Evolutionary conservation across 768 basidiomycete genomes (phyloP).

Genomic region (Russula compacta): DNA sequence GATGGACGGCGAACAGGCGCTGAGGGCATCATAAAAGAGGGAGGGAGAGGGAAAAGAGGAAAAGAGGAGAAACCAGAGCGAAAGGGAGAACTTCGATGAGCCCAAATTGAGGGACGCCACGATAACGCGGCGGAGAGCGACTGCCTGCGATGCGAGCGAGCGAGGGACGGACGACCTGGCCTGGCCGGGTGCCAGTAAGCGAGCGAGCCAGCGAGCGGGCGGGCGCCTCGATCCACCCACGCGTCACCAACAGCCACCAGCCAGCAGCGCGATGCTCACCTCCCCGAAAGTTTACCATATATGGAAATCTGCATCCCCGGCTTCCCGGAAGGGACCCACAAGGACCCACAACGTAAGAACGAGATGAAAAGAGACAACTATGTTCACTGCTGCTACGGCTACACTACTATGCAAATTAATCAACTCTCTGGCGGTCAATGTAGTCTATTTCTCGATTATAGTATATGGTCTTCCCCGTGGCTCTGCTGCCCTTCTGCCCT

Average conservation of each 20-base stretch:
- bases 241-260: background rate
- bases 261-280: background rate
- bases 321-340: slow-evolving; percentile 23
- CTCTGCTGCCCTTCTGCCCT: background rate
- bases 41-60: background rate
- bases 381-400: background rate
- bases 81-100: background rate
- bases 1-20: slow-evolving; percentile 56
- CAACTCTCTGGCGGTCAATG: background rate
- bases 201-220: background rate
- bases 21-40: slow-evolving; percentile 9
- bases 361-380: background rate
- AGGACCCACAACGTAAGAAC: slow-evolving; percentile 22
- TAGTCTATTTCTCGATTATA: background rate
- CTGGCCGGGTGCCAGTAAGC: background rate
- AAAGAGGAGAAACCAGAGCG: too few relatives aligned
- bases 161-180: background rate
- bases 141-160: background rate
- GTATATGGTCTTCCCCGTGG: background rate
- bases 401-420: background rate
- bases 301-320: background rate
- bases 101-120: background rate
- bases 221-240: slow-evolving; percentile 8
- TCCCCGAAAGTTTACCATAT: background rate
- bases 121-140: background rate